phyloP scores from a whole-genome alignment of 2,329 filamentous ascomycete genomes.

The Pseudogymnoascus sp. region DNA sequence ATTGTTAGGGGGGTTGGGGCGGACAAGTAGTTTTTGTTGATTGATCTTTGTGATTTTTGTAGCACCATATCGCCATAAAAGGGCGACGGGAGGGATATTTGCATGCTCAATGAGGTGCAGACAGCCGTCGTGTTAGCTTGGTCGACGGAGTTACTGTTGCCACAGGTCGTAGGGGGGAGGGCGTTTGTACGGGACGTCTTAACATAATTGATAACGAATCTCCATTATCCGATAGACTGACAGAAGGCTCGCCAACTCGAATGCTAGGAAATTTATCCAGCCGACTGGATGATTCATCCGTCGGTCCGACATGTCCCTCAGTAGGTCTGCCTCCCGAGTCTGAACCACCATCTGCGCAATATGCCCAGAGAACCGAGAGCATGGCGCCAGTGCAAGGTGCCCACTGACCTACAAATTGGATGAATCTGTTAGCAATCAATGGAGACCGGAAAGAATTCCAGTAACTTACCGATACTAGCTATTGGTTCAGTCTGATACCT shows the following conservation, averaged over 20 bases:
- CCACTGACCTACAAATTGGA: conserved; percentile 40
- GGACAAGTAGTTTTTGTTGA: background rate
- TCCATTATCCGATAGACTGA: background rate
- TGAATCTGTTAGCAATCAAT: background rate
- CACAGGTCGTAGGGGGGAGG: background rate
- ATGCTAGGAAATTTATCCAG: background rate
- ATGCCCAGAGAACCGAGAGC: conserved; percentile 47
- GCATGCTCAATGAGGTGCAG: background rate
- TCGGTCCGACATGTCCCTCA: background rate
- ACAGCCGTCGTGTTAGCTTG: background rate
- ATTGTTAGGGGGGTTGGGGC: background rate
- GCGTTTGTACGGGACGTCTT: background rate
- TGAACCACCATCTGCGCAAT: background rate
- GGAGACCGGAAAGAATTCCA: background rate
- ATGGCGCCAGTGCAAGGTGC: conserved; percentile 46
- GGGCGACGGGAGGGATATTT: background rate
- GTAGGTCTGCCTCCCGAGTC: background rate
- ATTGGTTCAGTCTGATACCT: conserved; percentile 54
- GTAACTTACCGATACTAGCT: conserved; percentile 44
- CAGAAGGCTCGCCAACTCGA: background rate
- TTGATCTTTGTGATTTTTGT: background rate
- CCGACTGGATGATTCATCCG: background rate
- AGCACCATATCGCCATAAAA: no score
- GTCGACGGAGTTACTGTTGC: background rate
- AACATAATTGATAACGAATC: background rate